Evolutionary conservation across 2,329 filamentous ascomycete genomes (phyloP), one percentile per base, ranked within the genome.

Genomic region (Apiospora phragmitis): DNA sequence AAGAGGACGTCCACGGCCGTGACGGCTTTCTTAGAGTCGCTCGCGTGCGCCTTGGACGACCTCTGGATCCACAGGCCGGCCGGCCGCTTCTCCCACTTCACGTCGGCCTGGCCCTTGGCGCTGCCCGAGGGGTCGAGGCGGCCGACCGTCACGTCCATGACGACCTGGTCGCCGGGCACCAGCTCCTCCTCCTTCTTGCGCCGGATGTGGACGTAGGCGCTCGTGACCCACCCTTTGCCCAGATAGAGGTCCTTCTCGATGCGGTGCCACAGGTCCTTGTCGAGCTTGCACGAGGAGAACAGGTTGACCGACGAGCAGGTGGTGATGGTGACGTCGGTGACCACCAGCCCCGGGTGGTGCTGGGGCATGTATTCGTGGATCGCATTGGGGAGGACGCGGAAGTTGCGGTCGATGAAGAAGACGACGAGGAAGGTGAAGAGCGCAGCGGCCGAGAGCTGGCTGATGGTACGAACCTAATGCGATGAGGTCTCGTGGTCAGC

Each of bases 231-330:
- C 68, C 90, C 88, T 71, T 88, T 89, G 72, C 90, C 90, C 24
- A 98, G 88, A 79, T 94, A 96, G 0, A 98, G 87, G 78, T 98
- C 94, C 83, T 97, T 98, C 74, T 97, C 93, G 73, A 98, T 85
- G 67, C 93, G 92, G 75, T 94, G 91, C 95, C 95, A 98, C 73
- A 83, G 78, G 70, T 88, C 85, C 59, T 89, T 76, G 77, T 96
- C 92, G 73, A 96, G 88, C 73, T 90, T 90, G 83, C 94, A 97
- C 62, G 88, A 92, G 4, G 92, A 92, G 71, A 95, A 92, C 41
- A 89, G 79, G 78, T 95, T 96, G 68, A 96, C 76, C 16, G 87
- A 87, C 11, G 92, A 94, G 82, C 95, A 98, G 68, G 88, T 91
- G 24, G 89, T 88, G 73, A 97, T 87, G 43, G 91, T 93, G 71